Base-by-base conservation (phyloP, 805 yeast genomes). In the Jamesozyma rosinii region DNA sequence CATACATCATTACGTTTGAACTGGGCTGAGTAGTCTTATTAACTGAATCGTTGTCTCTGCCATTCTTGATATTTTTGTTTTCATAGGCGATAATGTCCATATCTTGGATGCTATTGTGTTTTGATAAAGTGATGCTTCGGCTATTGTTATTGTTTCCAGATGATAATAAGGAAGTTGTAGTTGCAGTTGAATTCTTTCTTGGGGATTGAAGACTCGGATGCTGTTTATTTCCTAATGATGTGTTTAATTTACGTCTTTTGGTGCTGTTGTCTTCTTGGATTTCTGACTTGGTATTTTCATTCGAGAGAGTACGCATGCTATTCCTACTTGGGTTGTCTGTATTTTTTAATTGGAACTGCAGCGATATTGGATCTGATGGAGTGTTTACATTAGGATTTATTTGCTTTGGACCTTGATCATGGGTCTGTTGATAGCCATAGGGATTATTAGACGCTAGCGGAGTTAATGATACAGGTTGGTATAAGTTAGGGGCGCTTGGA, bases 401-500 rank as follows among this genome's bases (percentile, higher is more conserved):
- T 24, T 24, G 29, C 29, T 24, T 24, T 24, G 6, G 29, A 6
- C 11, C 10, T 24, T 24, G 29, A 6, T 24, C 10, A 6, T 6
- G 29, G 6, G 6, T 6, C 29, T 24, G 29, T 8, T 24, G 29
- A 24, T 14, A 14, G 14, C n/a, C n/a, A 31, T 31, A 15, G 6
- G 34, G n/a, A 13, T 31, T 31, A 15, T 13, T 31, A 31, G 34
- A 6, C 6, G 34, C 18, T 15, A 31, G 5, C 6, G 34, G 34
- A 14, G 34, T 31, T 15, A 31, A 31, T 31, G 34, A 31, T 31
- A 15, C 6, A 13, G 34, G 18, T 5, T 31, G 34, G 18, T 31
- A 33, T 17, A 18, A 8, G 4, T 3, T 14, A 3, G 58, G 45
- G 4, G 58, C 52, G 38, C 55, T 53, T 9, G 63, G 61, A 3